A percentile compares a stretch with the other conserved stretches of the same genome.
Evolutionary conservation across 106 monocot genomes (phyloP).

Genomic region (Apostasia shenzhenica): DNA sequence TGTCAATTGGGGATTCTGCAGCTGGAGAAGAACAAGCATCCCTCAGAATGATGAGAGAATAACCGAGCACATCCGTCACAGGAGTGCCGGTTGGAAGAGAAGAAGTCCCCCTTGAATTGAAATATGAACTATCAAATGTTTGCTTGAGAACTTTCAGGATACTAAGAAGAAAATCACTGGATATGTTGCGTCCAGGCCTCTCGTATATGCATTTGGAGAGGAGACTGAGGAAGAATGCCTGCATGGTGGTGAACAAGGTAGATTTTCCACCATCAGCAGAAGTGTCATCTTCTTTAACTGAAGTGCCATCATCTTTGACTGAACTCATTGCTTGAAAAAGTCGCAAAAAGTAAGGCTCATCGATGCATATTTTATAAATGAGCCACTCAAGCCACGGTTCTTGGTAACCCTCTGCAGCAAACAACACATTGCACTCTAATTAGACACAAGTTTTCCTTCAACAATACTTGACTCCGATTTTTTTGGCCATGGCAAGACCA

Average conservation of each 20-base stretch:
- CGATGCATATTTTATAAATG: conserved; percentile 50
- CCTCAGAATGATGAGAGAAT: conserved; percentile 49
- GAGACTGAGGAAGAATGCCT: conserved; percentile 43
- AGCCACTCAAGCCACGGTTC: conserved; percentile 59
- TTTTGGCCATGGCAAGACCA: too few relatives aligned
- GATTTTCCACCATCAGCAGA: too few relatives aligned
- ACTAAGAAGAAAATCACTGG: conserved; percentile 23
- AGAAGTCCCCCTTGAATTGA: conserved; percentile 20
- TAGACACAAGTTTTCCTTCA: too few relatives aligned
- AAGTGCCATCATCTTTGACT: conserved; percentile 14
- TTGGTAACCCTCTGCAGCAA: conserved; percentile 31
- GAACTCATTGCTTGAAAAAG: conserved; percentile 5
- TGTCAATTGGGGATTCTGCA: conserved; percentile 4
- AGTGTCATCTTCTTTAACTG: neutral
- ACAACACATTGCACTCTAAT: too few relatives aligned
- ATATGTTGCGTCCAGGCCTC: conserved; percentile 22
- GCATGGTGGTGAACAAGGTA: conserved; percentile 19
- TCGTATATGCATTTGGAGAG: conserved; percentile 40
- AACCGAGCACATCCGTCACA: conserved; percentile 45
- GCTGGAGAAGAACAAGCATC: conserved; percentile 24
- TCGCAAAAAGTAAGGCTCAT: conserved; percentile 26
- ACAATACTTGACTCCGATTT: too few relatives aligned
- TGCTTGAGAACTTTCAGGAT: conserved; percentile 31
- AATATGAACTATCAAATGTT: conserved; percentile 33
- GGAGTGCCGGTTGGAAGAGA: conserved; percentile 45